A percentile compares a stretch with the other conserved stretches of the same genome.
These are phyloP conservation scores for Sporothrix brasiliensis DNA, from an alignment of 2,329 filamentous ascomycete genomes.

Conservation along the genomic window DNA sequence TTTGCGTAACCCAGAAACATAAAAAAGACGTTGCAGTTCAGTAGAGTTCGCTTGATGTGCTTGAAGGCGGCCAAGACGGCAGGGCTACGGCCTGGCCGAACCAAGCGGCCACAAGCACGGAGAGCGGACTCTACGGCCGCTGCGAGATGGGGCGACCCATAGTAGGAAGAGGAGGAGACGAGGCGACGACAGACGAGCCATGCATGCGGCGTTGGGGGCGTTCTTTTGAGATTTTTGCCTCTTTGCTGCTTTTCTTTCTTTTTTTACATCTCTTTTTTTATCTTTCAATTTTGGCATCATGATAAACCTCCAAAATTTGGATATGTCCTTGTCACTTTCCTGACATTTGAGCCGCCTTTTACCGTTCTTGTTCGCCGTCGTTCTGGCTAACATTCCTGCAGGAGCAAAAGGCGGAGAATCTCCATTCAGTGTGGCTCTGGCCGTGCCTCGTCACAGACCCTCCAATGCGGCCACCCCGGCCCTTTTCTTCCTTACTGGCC, in stretches of 20 bases:
- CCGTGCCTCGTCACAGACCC: not conserved
- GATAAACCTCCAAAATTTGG: not conserved
- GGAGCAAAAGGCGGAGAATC: not conserved
- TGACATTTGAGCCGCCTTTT: no score
- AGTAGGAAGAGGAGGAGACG: not conserved
- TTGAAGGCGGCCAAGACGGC: slow-evolving; percentile 10
- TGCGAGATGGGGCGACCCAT: slow-evolving; percentile 21
- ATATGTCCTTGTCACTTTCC: not conserved
- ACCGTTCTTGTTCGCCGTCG: not conserved
- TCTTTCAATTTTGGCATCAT: no score
- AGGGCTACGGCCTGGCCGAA: slow-evolving; percentile 16
- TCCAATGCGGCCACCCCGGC: not conserved
- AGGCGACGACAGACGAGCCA: not conserved
- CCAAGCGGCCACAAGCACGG: slow-evolving; percentile 18
- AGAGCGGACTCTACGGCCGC: slow-evolving; percentile 2
- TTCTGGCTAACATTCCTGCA: not conserved
- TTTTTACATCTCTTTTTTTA: not conserved
- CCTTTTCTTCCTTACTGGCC: not conserved
- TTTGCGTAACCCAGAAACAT: slow-evolving; percentile 12
- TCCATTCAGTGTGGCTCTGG: not conserved
- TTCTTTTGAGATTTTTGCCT: slow-evolving; percentile 11
- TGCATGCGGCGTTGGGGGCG: slow-evolving; percentile 20
- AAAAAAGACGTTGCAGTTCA: slow-evolving; percentile 21
- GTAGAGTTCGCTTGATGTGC: slow-evolving; percentile 15
- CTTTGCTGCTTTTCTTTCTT: not conserved